phyloP scores from a whole-genome alignment of 176 grass and related monocot genomes.

The Ensete glaucum region DNA sequence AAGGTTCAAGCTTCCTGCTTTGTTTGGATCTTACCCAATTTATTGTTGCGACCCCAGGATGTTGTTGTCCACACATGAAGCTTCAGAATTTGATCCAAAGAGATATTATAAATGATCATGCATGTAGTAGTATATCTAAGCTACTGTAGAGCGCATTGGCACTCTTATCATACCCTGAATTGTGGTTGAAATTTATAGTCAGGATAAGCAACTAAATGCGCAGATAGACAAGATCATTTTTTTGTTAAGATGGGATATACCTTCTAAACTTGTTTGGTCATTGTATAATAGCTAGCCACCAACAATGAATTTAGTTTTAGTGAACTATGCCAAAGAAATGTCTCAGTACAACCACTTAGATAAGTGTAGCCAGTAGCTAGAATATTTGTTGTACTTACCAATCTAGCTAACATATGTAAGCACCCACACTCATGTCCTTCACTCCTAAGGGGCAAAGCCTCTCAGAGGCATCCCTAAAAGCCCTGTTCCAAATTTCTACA shows the following conservation, averaged over 20 bases:
- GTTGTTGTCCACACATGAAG: too few relatives aligned
- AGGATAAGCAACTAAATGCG: too few relatives aligned
- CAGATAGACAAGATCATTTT: not conserved
- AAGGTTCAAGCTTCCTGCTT: not conserved
- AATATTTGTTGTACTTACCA: slow-evolving; percentile 38
- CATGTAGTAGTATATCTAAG: slow-evolving; percentile 2
- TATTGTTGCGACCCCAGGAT: not conserved
- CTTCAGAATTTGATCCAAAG: too few relatives aligned
- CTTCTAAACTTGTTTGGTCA: not conserved
- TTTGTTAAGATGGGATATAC: not conserved
- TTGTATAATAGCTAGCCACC: not conserved
- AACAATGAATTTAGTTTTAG: not conserved
- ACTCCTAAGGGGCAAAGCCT: slow-evolving; percentile 65
- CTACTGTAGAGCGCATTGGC: not conserved
- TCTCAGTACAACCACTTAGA: not conserved
- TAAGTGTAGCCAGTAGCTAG: not conserved
- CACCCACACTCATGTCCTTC: slow-evolving; percentile 90
- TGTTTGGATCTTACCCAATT: not conserved
- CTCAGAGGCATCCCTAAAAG: slow-evolving; percentile 83
- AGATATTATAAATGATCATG: too few relatives aligned
- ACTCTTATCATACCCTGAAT: too few relatives aligned
- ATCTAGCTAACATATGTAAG: slow-evolving; percentile 58
- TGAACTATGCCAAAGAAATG: not conserved
- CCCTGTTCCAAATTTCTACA: slow-evolving; percentile 88
- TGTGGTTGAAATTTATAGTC: too few relatives aligned